These are phyloP conservation scores for Thuidium tamariscinum DNA, from an alignment of 225 moss, liverwort and hornwort genomes.

Conservation along the genomic window DNA sequence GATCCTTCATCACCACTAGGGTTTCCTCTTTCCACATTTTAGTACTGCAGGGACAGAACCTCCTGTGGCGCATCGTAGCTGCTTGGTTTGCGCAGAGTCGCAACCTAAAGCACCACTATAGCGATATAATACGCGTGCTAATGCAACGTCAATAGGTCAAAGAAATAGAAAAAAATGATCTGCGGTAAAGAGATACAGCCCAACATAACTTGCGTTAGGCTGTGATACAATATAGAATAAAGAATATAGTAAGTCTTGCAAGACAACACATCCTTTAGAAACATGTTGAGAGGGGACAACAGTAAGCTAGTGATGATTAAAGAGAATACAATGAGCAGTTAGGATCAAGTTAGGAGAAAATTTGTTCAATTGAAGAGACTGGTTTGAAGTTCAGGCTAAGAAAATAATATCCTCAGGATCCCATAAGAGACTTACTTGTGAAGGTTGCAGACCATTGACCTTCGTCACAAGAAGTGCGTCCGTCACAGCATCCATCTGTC, in stretches of 20 bases:
- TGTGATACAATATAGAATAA: not conserved
- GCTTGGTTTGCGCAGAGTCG: not conserved
- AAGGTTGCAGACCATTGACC: slow-evolving; percentile 19
- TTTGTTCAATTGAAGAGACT: not conserved
- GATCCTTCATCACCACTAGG: not conserved
- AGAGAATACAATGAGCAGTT: not conserved
- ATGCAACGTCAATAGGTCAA: not conserved
- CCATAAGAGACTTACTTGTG: slow-evolving; percentile 32
- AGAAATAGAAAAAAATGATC: not conserved
- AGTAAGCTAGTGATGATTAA: not conserved
- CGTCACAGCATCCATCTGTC: slow-evolving; percentile 36
- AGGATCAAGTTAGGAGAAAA: not conserved
- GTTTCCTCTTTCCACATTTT: not conserved
- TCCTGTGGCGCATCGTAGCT: not conserved
- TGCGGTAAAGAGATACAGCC: not conserved
- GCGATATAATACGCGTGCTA: not conserved
- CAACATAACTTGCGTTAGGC: not conserved
- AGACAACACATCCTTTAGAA: not conserved
- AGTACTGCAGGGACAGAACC: not conserved
- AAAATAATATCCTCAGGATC: not conserved
- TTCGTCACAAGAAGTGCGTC: slow-evolving; percentile 40
- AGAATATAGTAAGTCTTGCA: not conserved
- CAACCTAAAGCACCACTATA: not conserved
- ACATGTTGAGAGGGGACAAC: not conserved
- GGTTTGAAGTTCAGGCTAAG: not conserved